Evolutionary conservation across 1,139 yeast species (phyloP).

Genomic region (Kurtzmaniella quercitrusa): DNA sequence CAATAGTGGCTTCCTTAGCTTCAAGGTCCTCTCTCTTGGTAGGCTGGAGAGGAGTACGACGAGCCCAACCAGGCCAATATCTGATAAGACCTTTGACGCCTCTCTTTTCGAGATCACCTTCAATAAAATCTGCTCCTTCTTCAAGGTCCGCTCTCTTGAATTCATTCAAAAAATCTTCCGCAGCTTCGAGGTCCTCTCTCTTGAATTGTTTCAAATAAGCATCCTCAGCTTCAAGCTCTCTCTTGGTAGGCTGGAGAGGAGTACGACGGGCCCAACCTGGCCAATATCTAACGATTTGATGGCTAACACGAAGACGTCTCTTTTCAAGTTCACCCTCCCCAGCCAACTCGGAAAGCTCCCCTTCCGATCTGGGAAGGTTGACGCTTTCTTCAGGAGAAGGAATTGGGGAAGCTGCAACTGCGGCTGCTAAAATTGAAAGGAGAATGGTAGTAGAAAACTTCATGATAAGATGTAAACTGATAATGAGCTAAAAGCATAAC

Average conservation of each 20-base stretch:
- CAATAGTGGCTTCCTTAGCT: neutral
- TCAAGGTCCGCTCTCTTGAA: no score
- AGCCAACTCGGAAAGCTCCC: neutral
- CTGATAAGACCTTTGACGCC: no score
- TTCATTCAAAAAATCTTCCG: no score
- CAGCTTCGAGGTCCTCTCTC: no score
- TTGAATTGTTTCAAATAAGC: neutral
- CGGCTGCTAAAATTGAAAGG: conserved; percentile 1
- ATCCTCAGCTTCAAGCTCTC: neutral
- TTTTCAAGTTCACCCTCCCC: neutral
- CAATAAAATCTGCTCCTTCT: no score
- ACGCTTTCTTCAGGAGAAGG: neutral
- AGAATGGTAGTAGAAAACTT: conserved; percentile 3
- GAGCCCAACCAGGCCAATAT: neutral
- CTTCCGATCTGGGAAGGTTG: neutral
- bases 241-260: conserved; percentile 3
- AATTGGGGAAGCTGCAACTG: conserved; percentile 4
- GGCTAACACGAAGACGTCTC: no score
- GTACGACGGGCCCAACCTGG: neutral
- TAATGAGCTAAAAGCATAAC: neutral
- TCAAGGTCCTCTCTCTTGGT: neutral
- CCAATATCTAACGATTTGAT: no score
- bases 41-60: conserved; percentile 1
- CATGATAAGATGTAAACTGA: conserved; percentile 1
- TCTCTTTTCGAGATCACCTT: neutral